These are phyloP conservation scores for Diaporthe ampelina DNA, from an alignment of 2,329 filamentous ascomycete species.

Conservation along the genomic window DNA sequence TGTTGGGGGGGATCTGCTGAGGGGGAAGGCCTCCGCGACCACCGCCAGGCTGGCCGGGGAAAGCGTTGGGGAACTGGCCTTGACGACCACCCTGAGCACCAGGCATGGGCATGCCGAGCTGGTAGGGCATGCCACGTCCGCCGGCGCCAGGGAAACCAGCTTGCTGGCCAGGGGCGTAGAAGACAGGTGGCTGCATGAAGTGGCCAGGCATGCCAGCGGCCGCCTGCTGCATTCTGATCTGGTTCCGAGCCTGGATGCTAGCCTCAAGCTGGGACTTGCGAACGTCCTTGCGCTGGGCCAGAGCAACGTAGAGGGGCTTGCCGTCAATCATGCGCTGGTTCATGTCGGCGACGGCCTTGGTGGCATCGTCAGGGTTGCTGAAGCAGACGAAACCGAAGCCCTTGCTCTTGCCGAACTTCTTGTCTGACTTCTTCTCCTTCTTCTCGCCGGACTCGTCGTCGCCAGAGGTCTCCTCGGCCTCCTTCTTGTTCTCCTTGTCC, in stretches of 20 bases:
- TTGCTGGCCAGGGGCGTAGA: constrained; percentile 88
- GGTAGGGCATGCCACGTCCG: constrained; percentile 76
- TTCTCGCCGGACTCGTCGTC: constrained; percentile 68
- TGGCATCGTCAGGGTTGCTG: constrained; percentile 98
- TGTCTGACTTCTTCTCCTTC: constrained; percentile 72
- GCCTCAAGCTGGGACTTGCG: constrained; percentile 99
- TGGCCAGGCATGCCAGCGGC: constrained; percentile 78
- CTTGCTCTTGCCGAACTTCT: constrained; percentile 96
- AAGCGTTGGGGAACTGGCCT: constrained; percentile 85
- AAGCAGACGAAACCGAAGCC: constrained; percentile 99
- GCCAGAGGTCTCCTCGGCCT: constrained; percentile 59
- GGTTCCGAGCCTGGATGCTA: constrained; percentile 98
- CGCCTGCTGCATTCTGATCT: constrained; percentile 97
- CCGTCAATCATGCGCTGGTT: constrained; percentile 98
- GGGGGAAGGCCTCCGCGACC: constrained; percentile 87
- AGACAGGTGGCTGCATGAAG: constrained; percentile 91
- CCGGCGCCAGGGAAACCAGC: constrained; percentile 75
- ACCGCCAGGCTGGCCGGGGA: constrained; percentile 82
- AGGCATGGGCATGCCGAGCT: constrained; percentile 75
- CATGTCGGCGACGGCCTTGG: constrained; percentile 99
- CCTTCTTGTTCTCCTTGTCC: constrained; percentile 63
- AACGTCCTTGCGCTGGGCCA: constrained; percentile 99
- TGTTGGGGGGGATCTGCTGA: constrained; percentile 88
- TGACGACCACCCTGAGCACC: constrained; percentile 85
- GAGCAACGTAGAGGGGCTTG: constrained; percentile 97